Percentiles rank a stretch among this genome's conserved stretches.
These are phyloP conservation scores for Fusarium redolens DNA, from an alignment of 2,329 filamentous ascomycete genomes.

Conservation along the genomic window DNA sequence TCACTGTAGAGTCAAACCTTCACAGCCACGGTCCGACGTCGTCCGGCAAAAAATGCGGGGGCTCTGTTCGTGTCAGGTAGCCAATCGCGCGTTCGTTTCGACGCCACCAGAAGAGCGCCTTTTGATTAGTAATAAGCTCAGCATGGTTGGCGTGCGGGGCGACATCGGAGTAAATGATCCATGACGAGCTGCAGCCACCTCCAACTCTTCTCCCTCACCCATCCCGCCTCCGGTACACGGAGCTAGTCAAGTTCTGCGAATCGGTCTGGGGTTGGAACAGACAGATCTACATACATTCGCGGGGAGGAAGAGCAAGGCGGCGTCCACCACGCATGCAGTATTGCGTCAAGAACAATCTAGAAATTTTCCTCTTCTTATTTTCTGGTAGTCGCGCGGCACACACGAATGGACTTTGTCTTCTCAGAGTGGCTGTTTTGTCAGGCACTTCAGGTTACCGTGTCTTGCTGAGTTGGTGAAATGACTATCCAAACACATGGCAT, in stretches of 20 bases:
- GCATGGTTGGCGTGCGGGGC: background rate
- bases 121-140: background rate
- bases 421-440: background rate
- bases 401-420: background rate
- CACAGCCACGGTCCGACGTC: background rate
- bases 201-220: background rate
- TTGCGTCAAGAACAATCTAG: background rate
- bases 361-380: background rate
- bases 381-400: background rate
- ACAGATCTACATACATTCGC: background rate
- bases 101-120: no score
- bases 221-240: background rate
- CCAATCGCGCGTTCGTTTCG: background rate
- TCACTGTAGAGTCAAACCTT: background rate
- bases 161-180: background rate
- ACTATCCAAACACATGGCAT: background rate
- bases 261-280: background rate
- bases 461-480: background rate
- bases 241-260: background rate
- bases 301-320: background rate
- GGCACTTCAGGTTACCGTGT: background rate
- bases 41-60: background rate
- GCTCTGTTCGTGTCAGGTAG: background rate
- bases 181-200: background rate
- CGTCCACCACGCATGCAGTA: background rate